A percentile compares a stretch with the other conserved stretches of the same genome.
Conservation (phyloP, 2,329 filamentous ascomycete species). For the Phialophora verrucosa region DNA sequence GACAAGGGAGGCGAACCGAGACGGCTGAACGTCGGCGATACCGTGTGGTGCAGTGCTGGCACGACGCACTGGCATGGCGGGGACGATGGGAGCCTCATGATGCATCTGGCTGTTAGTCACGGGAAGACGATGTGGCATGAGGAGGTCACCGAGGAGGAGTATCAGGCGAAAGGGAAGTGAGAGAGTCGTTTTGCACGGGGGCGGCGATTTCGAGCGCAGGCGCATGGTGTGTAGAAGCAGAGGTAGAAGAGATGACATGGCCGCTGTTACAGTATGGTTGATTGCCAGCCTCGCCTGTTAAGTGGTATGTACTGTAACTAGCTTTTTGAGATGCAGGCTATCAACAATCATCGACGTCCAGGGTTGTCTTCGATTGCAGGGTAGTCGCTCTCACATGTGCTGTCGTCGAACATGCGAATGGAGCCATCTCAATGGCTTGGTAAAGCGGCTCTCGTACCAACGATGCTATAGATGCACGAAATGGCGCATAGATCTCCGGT, state of each 20-base stretch:
- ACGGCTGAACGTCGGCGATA: constrained; percentile 49
- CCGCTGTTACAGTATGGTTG: neutral
- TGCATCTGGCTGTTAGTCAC: constrained; percentile 48
- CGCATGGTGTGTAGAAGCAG: neutral
- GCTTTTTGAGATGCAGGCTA: neutral
- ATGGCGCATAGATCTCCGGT: neutral
- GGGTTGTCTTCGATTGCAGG: neutral
- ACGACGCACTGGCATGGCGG: constrained; percentile 56
- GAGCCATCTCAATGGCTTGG: neutral
- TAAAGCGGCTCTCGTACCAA: neutral
- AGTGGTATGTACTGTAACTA: neutral
- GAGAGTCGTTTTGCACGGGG: neutral
- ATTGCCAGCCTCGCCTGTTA: neutral
- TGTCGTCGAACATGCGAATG: neutral
- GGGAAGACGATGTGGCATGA: constrained; percentile 49
- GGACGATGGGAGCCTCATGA: constrained; percentile 49
- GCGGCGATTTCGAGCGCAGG: neutral
- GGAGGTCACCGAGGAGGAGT: constrained; percentile 48
- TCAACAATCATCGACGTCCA: neutral
- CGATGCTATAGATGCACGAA: neutral
- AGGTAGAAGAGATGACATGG: neutral
- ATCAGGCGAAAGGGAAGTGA: constrained; percentile 35
- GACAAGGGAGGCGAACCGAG: constrained; percentile 48
- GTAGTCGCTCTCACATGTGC: neutral
- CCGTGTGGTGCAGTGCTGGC: constrained; percentile 49